Evolutionary conservation across 1,284 basidiomycete genomes (phyloP), one percentile per base, ranked within the genome.

Genomic region (Cutaneotrichosporon mucoides): DNA sequence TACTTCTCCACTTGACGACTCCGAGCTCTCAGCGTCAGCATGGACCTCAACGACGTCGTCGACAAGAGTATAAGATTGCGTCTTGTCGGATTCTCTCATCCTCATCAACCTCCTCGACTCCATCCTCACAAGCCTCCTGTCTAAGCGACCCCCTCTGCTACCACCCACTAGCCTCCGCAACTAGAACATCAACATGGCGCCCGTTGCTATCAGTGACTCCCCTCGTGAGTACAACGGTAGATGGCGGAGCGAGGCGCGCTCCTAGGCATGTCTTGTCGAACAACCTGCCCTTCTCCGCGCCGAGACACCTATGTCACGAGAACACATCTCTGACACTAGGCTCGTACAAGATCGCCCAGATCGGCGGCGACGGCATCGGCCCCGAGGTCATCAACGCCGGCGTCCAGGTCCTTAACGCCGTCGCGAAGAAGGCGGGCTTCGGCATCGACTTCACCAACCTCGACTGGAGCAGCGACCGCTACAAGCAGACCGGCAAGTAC

Each of bases 281-380:
- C 24, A 24, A 24, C 24, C 24, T 24, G 24, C 24, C 24, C 24
- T 24, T 24, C 24, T 24, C 24, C 24, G 24, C 24, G 24, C 24
- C 24, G 24, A 24, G 24, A 24, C 24, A 24, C 24, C 24, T 24
- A 24, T 24, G 24, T 24, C 16, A n/a, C 44, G 8, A 16, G 8
- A 45, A 16, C 6, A 5, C 45, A 33, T 24, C 9, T 12, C 38
- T 40, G 38, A 40, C 9, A 40, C 45, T 24, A 46, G 45, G 11
- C 11, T 46, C 45, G 7, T 46, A 46, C 45, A 46, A 46, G 45
- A 82, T 84, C 55, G 84, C 83, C 24, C 81, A 82, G 40, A 80
- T 85, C 33, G 80, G 83, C 13, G 84, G 82, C n/a, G 84, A 85
- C 69, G 68, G 68, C 35, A 84, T 84, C 62, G 83, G 83, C 1